Base-by-base conservation (phyloP, 257 asterid species). In the Schizonepeta tenuifolia region DNA sequence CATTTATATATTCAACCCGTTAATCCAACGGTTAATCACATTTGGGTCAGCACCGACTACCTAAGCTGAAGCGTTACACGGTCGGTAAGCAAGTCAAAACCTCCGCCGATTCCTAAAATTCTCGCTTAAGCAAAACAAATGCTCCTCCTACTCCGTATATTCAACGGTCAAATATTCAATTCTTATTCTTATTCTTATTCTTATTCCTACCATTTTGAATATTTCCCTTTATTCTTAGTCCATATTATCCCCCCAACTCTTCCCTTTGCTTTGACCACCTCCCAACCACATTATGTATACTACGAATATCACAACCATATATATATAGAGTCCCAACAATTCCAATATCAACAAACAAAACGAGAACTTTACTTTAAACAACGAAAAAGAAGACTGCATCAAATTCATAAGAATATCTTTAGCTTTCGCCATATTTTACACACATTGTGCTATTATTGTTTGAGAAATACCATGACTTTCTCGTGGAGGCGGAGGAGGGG, bases 401-500 rank as follows among this genome's bases (percentile, higher is more conserved):
- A 57, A 69, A 64, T 57, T n/a, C n/a, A 24, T 2, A 24, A 24
- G 2, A 24, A 24, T 1, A 24, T 50, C 53, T 49, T 50, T 20
- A 60, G 35, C 9, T 61, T 8, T 28, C 9, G 11, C 12, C 36
- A 10, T 3, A 14, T 9, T 18, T 18, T 6, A 15, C 6, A 13
- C 18, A 53, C 38, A 63, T 51, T 51, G 26, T 51, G 24, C 13
- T 28, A 4, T 4, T 38, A 2, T 38, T 38, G 1, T 0, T 15
- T 38, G 49, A 69, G 22, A 4, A 5, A 24, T 24, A n/a, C n/a
- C n/a, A 84, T 84, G 88, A 69, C 74, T 21, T 86, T 84, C 54
- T 65, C 74, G 1, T 82, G 89, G 91, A 88, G 84, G 75, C 56
- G 80, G 28, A 70, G 83, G 54, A 79, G 80, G 55, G 72, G 64